These are phyloP conservation scores for Acer negundo DNA, from an alignment of 345 rosid genomes.

Conservation along the genomic window DNA sequence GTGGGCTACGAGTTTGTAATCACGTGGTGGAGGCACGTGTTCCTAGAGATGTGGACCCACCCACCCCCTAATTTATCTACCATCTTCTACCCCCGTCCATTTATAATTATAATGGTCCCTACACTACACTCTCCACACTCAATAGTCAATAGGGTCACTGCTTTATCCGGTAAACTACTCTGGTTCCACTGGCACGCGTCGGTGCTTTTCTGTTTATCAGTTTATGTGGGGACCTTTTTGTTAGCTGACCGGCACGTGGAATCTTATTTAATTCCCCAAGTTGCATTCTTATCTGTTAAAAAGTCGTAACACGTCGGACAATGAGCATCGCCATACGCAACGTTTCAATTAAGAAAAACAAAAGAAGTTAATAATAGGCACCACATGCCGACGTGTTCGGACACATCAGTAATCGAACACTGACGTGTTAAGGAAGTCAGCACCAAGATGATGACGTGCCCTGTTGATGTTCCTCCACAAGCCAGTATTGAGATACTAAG, in stretches of 20 bases:
- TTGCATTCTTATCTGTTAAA: neutral
- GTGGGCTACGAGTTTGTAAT: neutral
- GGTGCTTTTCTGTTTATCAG: neutral
- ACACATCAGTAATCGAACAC: no score
- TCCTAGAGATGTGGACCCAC: neutral
- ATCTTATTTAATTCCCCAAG: neutral
- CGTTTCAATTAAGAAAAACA: neutral
- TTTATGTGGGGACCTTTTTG: neutral
- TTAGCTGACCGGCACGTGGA: neutral
- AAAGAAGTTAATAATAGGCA: no score
- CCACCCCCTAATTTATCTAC: neutral
- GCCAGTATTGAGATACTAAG: no score
- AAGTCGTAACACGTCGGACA: neutral
- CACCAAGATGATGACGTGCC: no score
- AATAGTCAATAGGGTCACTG: neutral
- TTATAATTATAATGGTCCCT: constrained; percentile 1
- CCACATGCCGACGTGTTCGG: no score
- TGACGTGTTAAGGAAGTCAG: no score
- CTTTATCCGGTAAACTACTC: neutral
- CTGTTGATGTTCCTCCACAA: no score
- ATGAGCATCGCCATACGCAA: neutral
- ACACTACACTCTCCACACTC: no score
- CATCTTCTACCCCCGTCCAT: no score
- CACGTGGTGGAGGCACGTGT: constrained; percentile 23
- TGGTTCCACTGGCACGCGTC: constrained; percentile 14